Evolutionary conservation across 306 rosid genomes (phyloP).

Genomic region (Hippophae gyantsensis): DNA sequence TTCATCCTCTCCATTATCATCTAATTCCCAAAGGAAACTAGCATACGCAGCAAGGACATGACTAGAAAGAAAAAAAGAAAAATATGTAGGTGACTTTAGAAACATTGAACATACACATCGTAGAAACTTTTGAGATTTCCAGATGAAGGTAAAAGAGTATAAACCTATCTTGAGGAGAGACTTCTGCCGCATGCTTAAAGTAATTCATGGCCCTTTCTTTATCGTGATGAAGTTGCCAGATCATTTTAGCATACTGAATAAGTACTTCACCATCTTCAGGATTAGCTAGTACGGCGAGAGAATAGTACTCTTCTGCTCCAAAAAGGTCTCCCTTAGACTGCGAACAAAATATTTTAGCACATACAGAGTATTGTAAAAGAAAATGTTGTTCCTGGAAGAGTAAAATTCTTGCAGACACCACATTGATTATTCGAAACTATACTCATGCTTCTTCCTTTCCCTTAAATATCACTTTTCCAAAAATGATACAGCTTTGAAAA

Average conservation of each 20-base stretch:
- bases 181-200: slow-evolving; percentile 64
- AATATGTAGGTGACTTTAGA: not conserved
- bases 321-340: slow-evolving; percentile 68
- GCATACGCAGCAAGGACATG: slow-evolving; percentile 72
- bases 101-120: not conserved
- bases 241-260: slow-evolving; percentile 55
- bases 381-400: too few species aligned
- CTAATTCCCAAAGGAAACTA: slow-evolving; percentile 76
- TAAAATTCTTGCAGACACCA: too few species aligned
- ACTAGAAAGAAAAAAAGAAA: slow-evolving; percentile 34
- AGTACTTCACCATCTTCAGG: slow-evolving; percentile 64
- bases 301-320: slow-evolving; percentile 71
- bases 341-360: slow-evolving; percentile 9
- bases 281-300: slow-evolving; percentile 50
- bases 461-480: too few species aligned
- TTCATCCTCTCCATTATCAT: slow-evolving; percentile 30
- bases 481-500: too few species aligned
- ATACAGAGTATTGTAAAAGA: too few species aligned
- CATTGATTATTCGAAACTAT: too few species aligned
- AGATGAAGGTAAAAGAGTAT: slow-evolving; percentile 7
- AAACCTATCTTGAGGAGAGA: slow-evolving; percentile 64
- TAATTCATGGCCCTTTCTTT: slow-evolving; percentile 46
- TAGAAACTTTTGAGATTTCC: too few species aligned
- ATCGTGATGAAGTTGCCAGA: slow-evolving; percentile 68
- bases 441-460: too few species aligned